Conservation (phyloP, 176 grass and related monocot genomes). For the Oryza coarctata region DNA sequence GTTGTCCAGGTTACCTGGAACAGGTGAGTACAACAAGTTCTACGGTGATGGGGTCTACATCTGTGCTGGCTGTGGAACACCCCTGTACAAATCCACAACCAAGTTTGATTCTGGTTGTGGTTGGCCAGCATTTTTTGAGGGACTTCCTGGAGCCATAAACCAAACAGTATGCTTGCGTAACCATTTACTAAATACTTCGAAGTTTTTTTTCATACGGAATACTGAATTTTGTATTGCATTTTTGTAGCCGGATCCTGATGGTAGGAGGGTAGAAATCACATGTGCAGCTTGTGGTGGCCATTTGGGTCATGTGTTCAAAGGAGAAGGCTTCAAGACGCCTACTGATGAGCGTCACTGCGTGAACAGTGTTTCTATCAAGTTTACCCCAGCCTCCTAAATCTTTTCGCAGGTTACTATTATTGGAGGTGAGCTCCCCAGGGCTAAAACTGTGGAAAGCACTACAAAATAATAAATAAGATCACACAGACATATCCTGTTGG, state of each 20-base stretch:
- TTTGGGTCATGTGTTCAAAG: conserved; percentile 87
- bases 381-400: conserved; percentile 41
- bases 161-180: conserved; percentile 39
- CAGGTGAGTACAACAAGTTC: conserved; percentile 82
- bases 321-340: conserved; percentile 89
- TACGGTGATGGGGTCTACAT: conserved; percentile 53
- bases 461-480: neutral
- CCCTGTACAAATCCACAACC: conserved; percentile 82
- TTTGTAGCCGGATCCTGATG: conserved; percentile 72
- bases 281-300: conserved; percentile 79
- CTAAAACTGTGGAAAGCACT: neutral
- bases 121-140: conserved; percentile 93
- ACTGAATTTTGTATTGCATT: neutral
- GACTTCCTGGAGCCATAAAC: conserved; percentile 82
- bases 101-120: conserved; percentile 91
- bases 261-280: conserved; percentile 70
- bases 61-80: conserved; percentile 67
- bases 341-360: conserved; percentile 90
- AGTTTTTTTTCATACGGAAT: neutral
- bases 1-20: conserved; percentile 49
- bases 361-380: conserved; percentile 83
- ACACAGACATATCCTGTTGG: neutral
- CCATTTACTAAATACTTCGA: neutral
- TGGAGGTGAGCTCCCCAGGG: neutral
- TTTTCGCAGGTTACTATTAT: neutral